A percentile compares a stretch with the other conserved stretches of the same genome.
Evolutionary conservation across 257 asterid genomes (phyloP).

Genomic region (Voacanga thouarsii): DNA sequence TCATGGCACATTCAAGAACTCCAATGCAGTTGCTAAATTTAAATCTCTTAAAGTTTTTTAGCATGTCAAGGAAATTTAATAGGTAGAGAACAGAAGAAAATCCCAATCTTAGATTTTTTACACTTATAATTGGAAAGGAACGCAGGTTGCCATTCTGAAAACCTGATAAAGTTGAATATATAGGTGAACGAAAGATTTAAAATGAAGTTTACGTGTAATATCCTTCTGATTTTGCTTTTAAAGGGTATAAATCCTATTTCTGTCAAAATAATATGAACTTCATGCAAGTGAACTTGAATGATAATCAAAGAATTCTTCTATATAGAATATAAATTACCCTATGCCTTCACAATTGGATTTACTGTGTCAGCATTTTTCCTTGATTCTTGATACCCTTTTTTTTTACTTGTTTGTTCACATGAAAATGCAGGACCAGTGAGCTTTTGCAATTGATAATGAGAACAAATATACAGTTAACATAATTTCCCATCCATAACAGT

Average conservation of each 20-base stretch:
- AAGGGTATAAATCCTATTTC: too few relatives aligned
- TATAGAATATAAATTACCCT: background rate
- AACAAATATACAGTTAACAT: too few relatives aligned
- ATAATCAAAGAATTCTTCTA: background rate
- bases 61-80: background rate
- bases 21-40: background rate
- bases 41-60: background rate
- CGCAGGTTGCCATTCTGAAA: background rate
- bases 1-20: background rate
- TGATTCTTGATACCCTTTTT: background rate
- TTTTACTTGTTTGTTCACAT: background rate
- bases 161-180: background rate
- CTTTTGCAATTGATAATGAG: background rate
- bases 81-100: background rate
- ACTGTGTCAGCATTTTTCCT: background rate
- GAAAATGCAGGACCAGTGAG: background rate
- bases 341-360: too few relatives aligned
- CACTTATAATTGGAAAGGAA: background rate
- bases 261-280: background rate
- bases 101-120: background rate
- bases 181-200: background rate
- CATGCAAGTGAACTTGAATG: background rate
- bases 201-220: too few relatives aligned
- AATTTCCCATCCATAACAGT: background rate
- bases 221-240: too few relatives aligned